Conservation (phyloP, 805 yeast species). For the Yarrowia sp. region DNA sequence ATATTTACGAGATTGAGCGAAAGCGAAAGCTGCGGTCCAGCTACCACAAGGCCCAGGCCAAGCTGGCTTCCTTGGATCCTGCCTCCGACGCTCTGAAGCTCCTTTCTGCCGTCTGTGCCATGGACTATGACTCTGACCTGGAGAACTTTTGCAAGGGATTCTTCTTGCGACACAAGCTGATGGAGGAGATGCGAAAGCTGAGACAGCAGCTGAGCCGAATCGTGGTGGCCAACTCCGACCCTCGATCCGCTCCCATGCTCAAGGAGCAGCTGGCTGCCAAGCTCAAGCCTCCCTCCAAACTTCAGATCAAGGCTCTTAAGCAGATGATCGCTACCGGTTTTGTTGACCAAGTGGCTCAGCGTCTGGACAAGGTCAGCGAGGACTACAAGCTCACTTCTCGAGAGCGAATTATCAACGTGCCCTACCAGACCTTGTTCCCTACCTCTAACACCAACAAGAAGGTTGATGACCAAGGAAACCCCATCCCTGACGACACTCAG, state of each 20-base stretch:
- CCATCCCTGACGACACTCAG: slow-evolving; percentile 46
- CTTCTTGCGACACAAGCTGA: slow-evolving; percentile 70
- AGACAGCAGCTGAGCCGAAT: slow-evolving; percentile 75
- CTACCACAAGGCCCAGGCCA: slow-evolving; percentile 55
- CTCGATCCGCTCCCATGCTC: slow-evolving; percentile 41
- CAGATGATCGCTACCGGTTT: slow-evolving; percentile 94
- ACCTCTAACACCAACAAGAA: slow-evolving; percentile 33
- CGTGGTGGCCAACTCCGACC: slow-evolving; percentile 53
- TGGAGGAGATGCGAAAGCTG: slow-evolving; percentile 81
- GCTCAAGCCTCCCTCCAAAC: slow-evolving; percentile 61
- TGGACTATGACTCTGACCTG: slow-evolving; percentile 57
- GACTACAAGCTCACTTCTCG: slow-evolving; percentile 60
- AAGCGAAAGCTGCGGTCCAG: slow-evolving; percentile 46
- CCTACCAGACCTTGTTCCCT: slow-evolving; percentile 54
- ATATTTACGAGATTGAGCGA: slow-evolving; percentile 39
- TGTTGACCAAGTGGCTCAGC: slow-evolving; percentile 81
- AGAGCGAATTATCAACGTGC: slow-evolving; percentile 49
- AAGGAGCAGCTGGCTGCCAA: slow-evolving; percentile 50
- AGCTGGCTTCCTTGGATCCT: slow-evolving; percentile 66
- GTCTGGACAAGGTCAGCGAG: slow-evolving; percentile 69
- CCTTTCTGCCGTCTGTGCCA: slow-evolving; percentile 82
- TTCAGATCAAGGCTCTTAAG: slow-evolving; percentile 72
- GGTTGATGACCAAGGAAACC: slow-evolving; percentile 39
- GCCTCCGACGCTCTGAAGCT: slow-evolving; percentile 71
- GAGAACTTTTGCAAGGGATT: slow-evolving; percentile 52